Evolutionary conservation across 495 filamentous ascomycete genomes (phyloP).

Genomic region (Penicillium nucicola): DNA sequence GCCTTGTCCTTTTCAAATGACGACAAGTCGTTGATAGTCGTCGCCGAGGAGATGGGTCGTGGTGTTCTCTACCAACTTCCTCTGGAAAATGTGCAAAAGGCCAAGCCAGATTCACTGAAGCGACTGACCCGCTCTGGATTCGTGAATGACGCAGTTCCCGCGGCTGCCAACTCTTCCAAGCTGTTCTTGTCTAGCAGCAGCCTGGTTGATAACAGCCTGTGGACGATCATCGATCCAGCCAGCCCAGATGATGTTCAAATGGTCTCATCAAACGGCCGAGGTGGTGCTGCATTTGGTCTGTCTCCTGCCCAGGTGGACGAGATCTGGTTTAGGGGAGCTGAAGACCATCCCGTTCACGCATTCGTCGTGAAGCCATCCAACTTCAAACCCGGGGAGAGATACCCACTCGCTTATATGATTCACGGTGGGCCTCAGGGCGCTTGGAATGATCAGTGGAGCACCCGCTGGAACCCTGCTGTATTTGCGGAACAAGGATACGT

Average conservation of each 20-base stretch:
- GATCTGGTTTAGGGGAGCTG: conserved; percentile 66
- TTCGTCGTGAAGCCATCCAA: conserved; percentile 77
- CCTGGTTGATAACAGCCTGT: conserved; percentile 66
- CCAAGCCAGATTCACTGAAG: conserved; percentile 51
- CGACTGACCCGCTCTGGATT: conserved; percentile 59
- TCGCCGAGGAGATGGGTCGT: conserved; percentile 63
- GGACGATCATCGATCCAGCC: conserved; percentile 55
- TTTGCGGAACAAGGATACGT: conserved; percentile 93
- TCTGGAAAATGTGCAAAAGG: conserved; percentile 44
- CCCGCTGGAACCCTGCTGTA: conserved; percentile 86
- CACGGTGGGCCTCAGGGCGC: conserved; percentile 88
- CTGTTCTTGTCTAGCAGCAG: conserved; percentile 65
- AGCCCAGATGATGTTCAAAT: conserved; percentile 34
- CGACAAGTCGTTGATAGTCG: conserved; percentile 60
- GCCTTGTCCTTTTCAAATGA: conserved; percentile 63
- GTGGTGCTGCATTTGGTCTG: conserved; percentile 70
- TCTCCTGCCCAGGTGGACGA: conserved; percentile 59
- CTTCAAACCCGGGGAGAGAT: conserved; percentile 70
- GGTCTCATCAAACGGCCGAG: conserved; percentile 64
- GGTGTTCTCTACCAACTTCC: conserved; percentile 63
- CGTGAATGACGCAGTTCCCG: conserved; percentile 55
- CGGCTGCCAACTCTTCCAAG: conserved; percentile 43
- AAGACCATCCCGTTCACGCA: conserved; percentile 68
- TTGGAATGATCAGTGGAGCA: conserved; percentile 82
- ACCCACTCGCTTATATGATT: conserved; percentile 79